A percentile compares a stretch with the other conserved stretches of the same genome.
phyloP scores from a whole-genome alignment of 345 rosid species.

The Hibiscus mutabilis region DNA sequence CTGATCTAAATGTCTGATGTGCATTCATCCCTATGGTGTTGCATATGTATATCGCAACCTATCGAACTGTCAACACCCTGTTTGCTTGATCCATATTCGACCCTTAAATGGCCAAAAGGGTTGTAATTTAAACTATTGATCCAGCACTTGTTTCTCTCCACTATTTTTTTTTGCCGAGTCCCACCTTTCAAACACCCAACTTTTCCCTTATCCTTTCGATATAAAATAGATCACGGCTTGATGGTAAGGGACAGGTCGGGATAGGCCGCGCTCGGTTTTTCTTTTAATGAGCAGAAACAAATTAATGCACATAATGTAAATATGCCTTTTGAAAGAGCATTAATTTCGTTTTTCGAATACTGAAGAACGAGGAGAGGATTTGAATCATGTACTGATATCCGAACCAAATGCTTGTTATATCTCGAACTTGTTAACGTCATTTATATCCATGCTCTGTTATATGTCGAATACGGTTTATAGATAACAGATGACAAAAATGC shows the following conservation, averaged over 20 bases:
- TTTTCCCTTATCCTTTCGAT: no score
- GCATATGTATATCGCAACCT: neutral
- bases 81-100: neutral
- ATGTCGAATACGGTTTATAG: no score
- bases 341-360: no score
- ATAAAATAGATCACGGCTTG: neutral
- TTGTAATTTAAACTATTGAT: neutral
- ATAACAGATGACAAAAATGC: no score
- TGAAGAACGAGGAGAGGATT: no score
- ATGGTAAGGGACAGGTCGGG: neutral
- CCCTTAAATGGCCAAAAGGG: neutral
- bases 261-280: neutral
- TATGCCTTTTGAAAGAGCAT: neutral
- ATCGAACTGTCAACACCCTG: neutral
- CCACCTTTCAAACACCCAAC: neutral
- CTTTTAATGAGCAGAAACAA: neutral
- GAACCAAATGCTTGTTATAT: no score
- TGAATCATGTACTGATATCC: no score
- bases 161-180: neutral
- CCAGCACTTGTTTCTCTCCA: neutral
- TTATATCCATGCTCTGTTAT: no score
- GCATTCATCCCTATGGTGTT: neutral
- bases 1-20: neutral
- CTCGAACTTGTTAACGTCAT: no score
- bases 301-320: neutral